Evolutionary conservation across 805 yeast species (phyloP).

Genomic region (Wilhelminamyces savonicus): DNA sequence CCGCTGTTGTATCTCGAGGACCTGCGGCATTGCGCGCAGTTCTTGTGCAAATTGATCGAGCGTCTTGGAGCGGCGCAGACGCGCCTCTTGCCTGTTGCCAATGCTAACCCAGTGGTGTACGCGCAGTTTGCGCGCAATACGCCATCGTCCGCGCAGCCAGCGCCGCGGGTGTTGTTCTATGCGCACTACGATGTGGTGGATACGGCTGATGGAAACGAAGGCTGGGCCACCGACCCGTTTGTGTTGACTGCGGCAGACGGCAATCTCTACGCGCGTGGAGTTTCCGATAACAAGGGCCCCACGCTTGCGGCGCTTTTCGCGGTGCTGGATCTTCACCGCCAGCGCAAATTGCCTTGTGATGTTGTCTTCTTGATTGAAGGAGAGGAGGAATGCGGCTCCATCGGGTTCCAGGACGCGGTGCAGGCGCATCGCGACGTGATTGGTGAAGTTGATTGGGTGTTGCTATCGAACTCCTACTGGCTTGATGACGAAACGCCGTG

Average conservation of each 20-base stretch:
- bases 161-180: slow-evolving; percentile 65
- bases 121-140: slow-evolving; percentile 57
- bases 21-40: slow-evolving; percentile 81
- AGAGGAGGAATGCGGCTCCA: slow-evolving; percentile 91
- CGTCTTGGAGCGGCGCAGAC: slow-evolving; percentile 66
- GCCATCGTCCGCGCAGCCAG: slow-evolving; percentile 1
- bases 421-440: slow-evolving; percentile 42
- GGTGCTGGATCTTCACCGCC: slow-evolving; percentile 62
- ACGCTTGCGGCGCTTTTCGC: slow-evolving; percentile 80
- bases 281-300: slow-evolving; percentile 94
- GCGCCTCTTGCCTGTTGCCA: slow-evolving; percentile 61
- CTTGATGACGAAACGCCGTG: slow-evolving; percentile 85
- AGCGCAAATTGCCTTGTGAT: slow-evolving; percentile 54
- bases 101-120: slow-evolving; percentile 82
- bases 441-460: slow-evolving; percentile 80
- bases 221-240: slow-evolving; percentile 80
- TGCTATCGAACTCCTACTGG: slow-evolving; percentile 92
- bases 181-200: slow-evolving; percentile 96
- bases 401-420: slow-evolving; percentile 74
- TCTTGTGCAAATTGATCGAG: slow-evolving; percentile 53
- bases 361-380: slow-evolving; percentile 87
- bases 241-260: slow-evolving; percentile 73
- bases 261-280: slow-evolving; percentile 85
- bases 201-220: slow-evolving; percentile 38
- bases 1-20: slow-evolving; percentile 69